phyloP scores from a whole-genome alignment of 257 asterid genomes.

The Paulownia fortunei region DNA sequence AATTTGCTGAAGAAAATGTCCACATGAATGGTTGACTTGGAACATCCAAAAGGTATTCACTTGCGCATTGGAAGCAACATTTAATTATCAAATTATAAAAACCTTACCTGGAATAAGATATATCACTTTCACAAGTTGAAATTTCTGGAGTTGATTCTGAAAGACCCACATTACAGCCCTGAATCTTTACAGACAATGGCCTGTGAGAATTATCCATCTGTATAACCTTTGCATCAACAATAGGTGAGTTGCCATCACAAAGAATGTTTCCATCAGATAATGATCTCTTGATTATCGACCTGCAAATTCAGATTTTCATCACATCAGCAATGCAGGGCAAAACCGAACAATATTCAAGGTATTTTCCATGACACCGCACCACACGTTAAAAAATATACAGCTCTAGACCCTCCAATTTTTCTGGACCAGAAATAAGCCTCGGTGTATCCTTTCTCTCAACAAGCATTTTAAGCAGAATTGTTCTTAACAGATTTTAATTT shows the following conservation, averaged over 20 bases:
- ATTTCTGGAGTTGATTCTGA: conserved; percentile 68
- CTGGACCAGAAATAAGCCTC: not conserved
- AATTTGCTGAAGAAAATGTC: not conserved
- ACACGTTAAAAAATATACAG: not conserved
- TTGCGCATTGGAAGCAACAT: not conserved
- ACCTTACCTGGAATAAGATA: conserved; percentile 63
- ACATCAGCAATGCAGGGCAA: conserved; percentile 20
- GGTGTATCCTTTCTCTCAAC: not conserved
- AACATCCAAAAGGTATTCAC: conserved; percentile 3
- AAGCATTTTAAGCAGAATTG: conserved; percentile 3
- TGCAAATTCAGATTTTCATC: conserved; percentile 39
- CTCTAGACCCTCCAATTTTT: not conserved
- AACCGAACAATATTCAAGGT: not conserved
- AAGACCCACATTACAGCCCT: conserved; percentile 45
- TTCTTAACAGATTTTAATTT: not conserved
- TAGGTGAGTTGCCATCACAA: conserved; percentile 54
- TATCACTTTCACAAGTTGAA: conserved; percentile 58
- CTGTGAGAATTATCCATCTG: conserved; percentile 49
- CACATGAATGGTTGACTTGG: not conserved
- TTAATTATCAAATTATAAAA: not conserved
- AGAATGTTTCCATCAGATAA: conserved; percentile 87
- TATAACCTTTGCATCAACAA: conserved; percentile 51
- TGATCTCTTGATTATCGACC: conserved; percentile 80
- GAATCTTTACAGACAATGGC: conserved; percentile 42
- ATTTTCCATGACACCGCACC: not conserved